phyloP scores from a whole-genome alignment of 345 rosid species.

The Pistacia atlantica region DNA sequence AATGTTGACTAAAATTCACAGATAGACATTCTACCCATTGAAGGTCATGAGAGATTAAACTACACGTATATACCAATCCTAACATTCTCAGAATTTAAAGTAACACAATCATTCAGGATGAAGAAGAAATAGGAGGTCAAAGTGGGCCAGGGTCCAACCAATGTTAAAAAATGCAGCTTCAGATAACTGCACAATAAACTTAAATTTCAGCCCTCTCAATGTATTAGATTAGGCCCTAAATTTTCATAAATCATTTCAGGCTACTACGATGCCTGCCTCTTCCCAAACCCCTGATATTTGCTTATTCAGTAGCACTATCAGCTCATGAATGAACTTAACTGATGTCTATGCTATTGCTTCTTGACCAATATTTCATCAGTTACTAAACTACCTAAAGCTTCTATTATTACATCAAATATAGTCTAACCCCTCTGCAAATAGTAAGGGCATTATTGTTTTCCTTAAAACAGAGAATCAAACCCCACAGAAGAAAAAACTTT shows the following conservation, averaged over 20 bases:
- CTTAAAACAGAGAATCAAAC: neutral
- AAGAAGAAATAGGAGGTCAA: neutral
- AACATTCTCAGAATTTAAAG: neutral
- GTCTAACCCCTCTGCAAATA: neutral
- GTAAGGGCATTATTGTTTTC: neutral
- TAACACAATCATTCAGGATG: constrained; percentile 1
- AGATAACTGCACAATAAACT: neutral
- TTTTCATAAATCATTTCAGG: neutral
- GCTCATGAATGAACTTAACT: neutral
- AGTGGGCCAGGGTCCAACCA: neutral
- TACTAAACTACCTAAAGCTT: neutral
- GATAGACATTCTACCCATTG: neutral
- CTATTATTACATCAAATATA: neutral
- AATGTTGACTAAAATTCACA: neutral
- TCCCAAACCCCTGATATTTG: too few relatives aligned
- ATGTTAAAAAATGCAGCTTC: neutral
- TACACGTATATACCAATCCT: neutral
- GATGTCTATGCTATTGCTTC: neutral
- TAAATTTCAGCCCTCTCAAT: neutral
- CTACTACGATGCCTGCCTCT: neutral
- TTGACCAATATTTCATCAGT: neutral
- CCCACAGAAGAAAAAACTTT: neutral
- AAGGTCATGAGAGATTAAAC: neutral
- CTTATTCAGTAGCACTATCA: neutral
- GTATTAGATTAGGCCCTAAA: neutral